Conservation (phyloP, 257 asterid genomes). For the Rauvolfia tetraphylla region DNA sequence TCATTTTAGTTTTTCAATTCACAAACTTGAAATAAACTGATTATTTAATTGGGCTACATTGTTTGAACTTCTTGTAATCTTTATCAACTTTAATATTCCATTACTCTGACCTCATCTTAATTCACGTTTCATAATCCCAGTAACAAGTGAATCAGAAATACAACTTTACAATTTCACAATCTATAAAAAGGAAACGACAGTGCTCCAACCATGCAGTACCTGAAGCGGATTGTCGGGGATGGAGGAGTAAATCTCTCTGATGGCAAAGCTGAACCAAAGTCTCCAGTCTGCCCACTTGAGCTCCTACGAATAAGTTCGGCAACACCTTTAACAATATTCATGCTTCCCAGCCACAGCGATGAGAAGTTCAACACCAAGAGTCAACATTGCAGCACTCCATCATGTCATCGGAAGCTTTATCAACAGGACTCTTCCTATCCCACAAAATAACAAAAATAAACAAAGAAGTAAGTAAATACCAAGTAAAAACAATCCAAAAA, state of each 20-base stretch:
- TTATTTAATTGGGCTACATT: not conserved
- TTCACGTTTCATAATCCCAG: not conserved
- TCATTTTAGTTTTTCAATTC: not conserved
- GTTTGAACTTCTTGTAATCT: not conserved
- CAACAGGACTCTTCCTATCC: slow-evolving; percentile 14
- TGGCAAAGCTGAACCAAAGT: slow-evolving; percentile 40
- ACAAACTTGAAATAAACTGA: not conserved
- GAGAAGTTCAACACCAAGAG: slow-evolving; percentile 31
- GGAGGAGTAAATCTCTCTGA: slow-evolving; percentile 66
- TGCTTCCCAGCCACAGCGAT: slow-evolving; percentile 37
- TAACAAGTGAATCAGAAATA: not conserved
- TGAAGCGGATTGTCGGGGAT: slow-evolving; percentile 56
- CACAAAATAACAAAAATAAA: not conserved
- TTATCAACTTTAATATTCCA: slow-evolving; percentile 1
- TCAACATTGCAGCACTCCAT: slow-evolving; percentile 39
- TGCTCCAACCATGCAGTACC: slow-evolving; percentile 34
- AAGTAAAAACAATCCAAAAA: not conserved
- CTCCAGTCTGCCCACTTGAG: slow-evolving; percentile 66
- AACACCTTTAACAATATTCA: slow-evolving; percentile 93
- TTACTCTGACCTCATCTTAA: not conserved
- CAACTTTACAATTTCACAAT: not conserved
- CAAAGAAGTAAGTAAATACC: not conserved
- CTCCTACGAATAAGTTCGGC: slow-evolving; percentile 89
- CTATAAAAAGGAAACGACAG: not conserved
- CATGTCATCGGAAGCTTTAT: slow-evolving; percentile 27